These are phyloP conservation scores for Phytophthora hybrid DNA, from an alignment of 352 stramenopile genomes.

Conservation along the genomic window DNA sequence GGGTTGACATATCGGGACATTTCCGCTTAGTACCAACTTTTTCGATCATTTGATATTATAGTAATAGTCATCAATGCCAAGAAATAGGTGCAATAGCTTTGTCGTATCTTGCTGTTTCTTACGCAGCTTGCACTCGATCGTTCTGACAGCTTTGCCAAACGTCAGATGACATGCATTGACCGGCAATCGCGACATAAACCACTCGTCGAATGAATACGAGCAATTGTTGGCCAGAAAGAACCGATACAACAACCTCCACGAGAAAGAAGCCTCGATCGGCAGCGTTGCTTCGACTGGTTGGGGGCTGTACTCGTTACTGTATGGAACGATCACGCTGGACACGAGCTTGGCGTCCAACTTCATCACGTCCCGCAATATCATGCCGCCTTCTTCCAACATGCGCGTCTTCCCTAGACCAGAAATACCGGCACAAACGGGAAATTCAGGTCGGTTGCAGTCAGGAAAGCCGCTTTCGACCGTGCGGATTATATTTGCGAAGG, in stretches of 20 bases:
- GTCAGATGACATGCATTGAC: constrained; percentile 1
- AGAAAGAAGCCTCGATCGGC: constrained; percentile 41
- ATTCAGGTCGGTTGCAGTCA: background rate
- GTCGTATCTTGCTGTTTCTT: constrained; percentile 1
- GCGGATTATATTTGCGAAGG: background rate
- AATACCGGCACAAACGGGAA: background rate
- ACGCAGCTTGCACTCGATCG: constrained; percentile 11
- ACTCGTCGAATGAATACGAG: constrained; percentile 8
- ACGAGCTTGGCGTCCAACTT: background rate
- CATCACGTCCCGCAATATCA: background rate
- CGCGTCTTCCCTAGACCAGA: background rate
- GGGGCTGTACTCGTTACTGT: constrained; percentile 20
- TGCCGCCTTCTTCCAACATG: background rate
- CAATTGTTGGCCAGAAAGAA: constrained; percentile 40
- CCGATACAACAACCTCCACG: constrained; percentile 36
- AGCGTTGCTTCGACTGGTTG: constrained; percentile 32
- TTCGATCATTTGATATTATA: background rate
- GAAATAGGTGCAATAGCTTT: background rate
- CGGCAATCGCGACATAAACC: constrained; percentile 1
- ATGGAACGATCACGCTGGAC: constrained; percentile 30
- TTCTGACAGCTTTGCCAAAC: background rate
- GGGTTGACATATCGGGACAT: background rate
- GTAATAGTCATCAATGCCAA: background rate
- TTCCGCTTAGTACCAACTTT: background rate
- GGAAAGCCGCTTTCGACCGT: background rate